Percentiles rank a stretch among this genome's conserved stretches.
phyloP scores from a whole-genome alignment of 2,329 filamentous ascomycete genomes.

The Talaromyces sp. region DNA sequence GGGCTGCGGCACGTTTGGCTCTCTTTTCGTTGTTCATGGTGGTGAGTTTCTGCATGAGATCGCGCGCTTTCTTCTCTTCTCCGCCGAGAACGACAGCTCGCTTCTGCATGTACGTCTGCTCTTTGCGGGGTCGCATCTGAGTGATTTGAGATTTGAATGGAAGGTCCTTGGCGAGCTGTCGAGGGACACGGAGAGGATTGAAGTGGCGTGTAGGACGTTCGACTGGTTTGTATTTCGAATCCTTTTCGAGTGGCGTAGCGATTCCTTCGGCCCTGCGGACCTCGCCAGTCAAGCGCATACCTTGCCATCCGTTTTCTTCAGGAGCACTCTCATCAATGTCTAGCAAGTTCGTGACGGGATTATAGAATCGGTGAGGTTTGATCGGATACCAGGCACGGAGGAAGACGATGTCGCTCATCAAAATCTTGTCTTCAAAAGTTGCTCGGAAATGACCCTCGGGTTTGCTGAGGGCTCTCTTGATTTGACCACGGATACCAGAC shows the following conservation, averaged over 20 bases:
- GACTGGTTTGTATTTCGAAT: slow-evolving; percentile 76
- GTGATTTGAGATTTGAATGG: slow-evolving; percentile 92
- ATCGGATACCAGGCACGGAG: slow-evolving; percentile 95
- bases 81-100: slow-evolving; percentile 81
- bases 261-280: slow-evolving; percentile 76
- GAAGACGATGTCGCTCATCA: slow-evolving; percentile 96
- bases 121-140: slow-evolving; percentile 74
- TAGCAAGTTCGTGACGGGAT: slow-evolving; percentile 88
- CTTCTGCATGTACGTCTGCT: slow-evolving; percentile 89
- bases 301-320: slow-evolving; percentile 63
- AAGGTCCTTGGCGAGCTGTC: slow-evolving; percentile 67
- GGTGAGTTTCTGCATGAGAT: slow-evolving; percentile 88
- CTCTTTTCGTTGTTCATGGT: slow-evolving; percentile 88
- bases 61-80: slow-evolving; percentile 85
- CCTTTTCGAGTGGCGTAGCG: slow-evolving; percentile 73
- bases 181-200: slow-evolving; percentile 60
- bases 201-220: slow-evolving; percentile 67
- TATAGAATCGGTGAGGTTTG: slow-evolving; percentile 94
- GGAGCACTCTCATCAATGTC: slow-evolving; percentile 49
- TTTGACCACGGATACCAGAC: slow-evolving; percentile 90
- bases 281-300: slow-evolving; percentile 92
- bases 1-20: slow-evolving; percentile 76
- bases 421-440: slow-evolving; percentile 97
- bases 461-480: slow-evolving; percentile 90
- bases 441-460: slow-evolving; percentile 95